phyloP scores from a whole-genome alignment of 2,329 filamentous ascomycete species.

The Ophiostoma sp. region DNA sequence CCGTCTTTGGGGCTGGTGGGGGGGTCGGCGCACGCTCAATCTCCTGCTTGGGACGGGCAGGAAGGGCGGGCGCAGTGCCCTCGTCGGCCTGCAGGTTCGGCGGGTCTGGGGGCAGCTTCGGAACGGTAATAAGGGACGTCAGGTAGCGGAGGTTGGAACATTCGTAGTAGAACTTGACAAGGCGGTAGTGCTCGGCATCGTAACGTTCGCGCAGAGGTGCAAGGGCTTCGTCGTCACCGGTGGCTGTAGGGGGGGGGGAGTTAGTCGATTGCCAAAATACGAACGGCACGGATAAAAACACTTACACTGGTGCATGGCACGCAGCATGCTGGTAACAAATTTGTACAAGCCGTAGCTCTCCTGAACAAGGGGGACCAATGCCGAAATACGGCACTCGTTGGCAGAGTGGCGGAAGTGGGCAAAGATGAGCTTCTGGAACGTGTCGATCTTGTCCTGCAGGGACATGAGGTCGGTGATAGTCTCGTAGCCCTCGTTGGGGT shows the following conservation, averaged over 20 bases:
- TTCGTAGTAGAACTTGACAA: conserved; percentile 98
- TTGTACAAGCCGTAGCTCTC: conserved; percentile 99
- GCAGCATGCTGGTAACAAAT: conserved; percentile 98
- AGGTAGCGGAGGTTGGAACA: conserved; percentile 96
- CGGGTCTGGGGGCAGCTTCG: conserved; percentile 89
- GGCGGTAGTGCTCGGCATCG: conserved; percentile 90
- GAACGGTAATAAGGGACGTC: conserved; percentile 91
- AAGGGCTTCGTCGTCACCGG: conserved; percentile 88
- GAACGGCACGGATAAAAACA: conserved; percentile 22
- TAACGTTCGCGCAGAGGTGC: conserved; percentile 84
- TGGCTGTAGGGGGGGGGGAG: conserved; percentile 47
- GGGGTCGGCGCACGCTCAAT: conserved; percentile 65
- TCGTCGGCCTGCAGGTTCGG: conserved; percentile 84
- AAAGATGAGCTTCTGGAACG: conserved; percentile 97
- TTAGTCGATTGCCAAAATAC: conserved; percentile 25
- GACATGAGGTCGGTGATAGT: conserved; percentile 96
- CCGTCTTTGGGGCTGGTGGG: conserved; percentile 61
- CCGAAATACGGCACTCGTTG: conserved; percentile 94
- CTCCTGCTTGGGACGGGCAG: conserved; percentile 71
- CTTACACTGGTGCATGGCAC: conserved; percentile 93
- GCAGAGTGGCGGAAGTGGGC: conserved; percentile 87
- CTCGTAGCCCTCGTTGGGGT: conserved; percentile 96
- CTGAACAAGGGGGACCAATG: conserved; percentile 85
- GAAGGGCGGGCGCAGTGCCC: conserved; percentile 75
- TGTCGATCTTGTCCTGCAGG: conserved; percentile 95